Evolutionary conservation across 495 filamentous ascomycete genomes (phyloP).

Genomic region (Pseudevernia furfuracea): DNA sequence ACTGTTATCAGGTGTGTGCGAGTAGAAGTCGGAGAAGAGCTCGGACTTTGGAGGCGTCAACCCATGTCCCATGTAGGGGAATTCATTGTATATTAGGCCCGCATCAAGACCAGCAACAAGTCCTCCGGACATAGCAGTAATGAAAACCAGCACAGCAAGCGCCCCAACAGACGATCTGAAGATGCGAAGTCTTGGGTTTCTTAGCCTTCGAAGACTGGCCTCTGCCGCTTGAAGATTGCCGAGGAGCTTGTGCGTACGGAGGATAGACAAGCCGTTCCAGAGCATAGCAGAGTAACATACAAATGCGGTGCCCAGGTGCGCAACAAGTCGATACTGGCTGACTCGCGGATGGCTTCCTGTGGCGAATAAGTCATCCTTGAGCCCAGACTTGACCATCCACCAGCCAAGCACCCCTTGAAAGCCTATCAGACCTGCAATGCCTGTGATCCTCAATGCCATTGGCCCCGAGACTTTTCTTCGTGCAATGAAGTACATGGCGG

Average conservation of each 20-base stretch:
- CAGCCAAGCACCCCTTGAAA: slow-evolving; percentile 94
- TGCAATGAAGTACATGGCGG: slow-evolving; percentile 80
- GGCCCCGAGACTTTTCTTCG: slow-evolving; percentile 67
- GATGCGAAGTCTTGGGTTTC: slow-evolving; percentile 54
- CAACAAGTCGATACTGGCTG: slow-evolving; percentile 83
- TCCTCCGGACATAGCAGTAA: slow-evolving; percentile 84
- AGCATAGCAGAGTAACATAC: slow-evolving; percentile 89
- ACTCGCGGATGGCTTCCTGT: slow-evolving; percentile 86
- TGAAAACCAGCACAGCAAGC: slow-evolving; percentile 73
- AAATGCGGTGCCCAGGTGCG: slow-evolving; percentile 86
- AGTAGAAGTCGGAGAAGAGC: slow-evolving; percentile 80
- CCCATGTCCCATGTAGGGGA: slow-evolving; percentile 86
- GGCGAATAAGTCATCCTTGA: slow-evolving; percentile 90
- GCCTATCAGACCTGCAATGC: slow-evolving; percentile 81
- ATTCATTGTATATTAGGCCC: slow-evolving; percentile 96
- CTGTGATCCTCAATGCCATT: slow-evolving; percentile 69
- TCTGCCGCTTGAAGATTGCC: slow-evolving; percentile 50
- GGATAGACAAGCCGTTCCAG: slow-evolving; percentile 77
- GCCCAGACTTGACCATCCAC: slow-evolving; percentile 98
- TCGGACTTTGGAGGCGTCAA: slow-evolving; percentile 73
- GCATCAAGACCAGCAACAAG: slow-evolving; percentile 93
- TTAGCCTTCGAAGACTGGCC: slow-evolving; percentile 50
- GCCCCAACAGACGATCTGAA: slow-evolving; percentile 67
- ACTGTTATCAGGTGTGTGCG: slow-evolving; percentile 60
- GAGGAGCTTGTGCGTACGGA: slow-evolving; percentile 65